phyloP scores from a whole-genome alignment of 2,329 filamentous ascomycete species.

The Phaeosphaeria sp. region DNA sequence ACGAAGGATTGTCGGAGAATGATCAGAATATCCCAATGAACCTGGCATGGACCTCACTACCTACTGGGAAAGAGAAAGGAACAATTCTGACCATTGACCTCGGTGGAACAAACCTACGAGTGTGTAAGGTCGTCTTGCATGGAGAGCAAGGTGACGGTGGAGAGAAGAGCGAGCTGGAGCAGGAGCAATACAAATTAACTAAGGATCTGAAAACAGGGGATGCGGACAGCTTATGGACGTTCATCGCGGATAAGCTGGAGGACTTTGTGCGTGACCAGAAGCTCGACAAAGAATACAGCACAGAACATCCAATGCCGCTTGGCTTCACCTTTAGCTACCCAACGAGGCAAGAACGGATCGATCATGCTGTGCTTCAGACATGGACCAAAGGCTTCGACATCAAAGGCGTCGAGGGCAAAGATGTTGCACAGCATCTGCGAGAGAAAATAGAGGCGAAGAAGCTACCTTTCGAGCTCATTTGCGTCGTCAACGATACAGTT shows the following conservation, averaged over 20 bases:
- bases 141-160: slow-evolving; percentile 86
- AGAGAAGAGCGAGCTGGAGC: slow-evolving; percentile 70
- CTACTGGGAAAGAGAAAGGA: slow-evolving; percentile 84
- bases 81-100: slow-evolving; percentile 91
- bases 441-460: slow-evolving; percentile 73
- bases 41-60: slow-evolving; percentile 92
- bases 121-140: slow-evolving; percentile 89
- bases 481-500: slow-evolving; percentile 91
- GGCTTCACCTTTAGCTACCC: slow-evolving; percentile 98
- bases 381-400: slow-evolving; percentile 99
- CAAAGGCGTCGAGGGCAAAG: slow-evolving; percentile 84
- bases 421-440: slow-evolving; percentile 89
- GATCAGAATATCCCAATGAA: slow-evolving; percentile 76
- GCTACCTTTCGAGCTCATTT: slow-evolving; percentile 84
- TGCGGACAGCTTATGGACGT: slow-evolving; percentile 89
- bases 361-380: slow-evolving; percentile 88
- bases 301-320: slow-evolving; percentile 72
- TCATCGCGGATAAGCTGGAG: slow-evolving; percentile 89
- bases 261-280: slow-evolving; percentile 91
- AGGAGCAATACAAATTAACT: slow-evolving; percentile 95
- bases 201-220: slow-evolving; percentile 88
- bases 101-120: slow-evolving; percentile 93
- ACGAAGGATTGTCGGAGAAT: slow-evolving; percentile 28
- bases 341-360: slow-evolving; percentile 89
- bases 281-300: slow-evolving; percentile 64